Evolutionary conservation across 1,284 basidiomycete genomes (phyloP).

Genomic region (Naganishia sp.): DNA sequence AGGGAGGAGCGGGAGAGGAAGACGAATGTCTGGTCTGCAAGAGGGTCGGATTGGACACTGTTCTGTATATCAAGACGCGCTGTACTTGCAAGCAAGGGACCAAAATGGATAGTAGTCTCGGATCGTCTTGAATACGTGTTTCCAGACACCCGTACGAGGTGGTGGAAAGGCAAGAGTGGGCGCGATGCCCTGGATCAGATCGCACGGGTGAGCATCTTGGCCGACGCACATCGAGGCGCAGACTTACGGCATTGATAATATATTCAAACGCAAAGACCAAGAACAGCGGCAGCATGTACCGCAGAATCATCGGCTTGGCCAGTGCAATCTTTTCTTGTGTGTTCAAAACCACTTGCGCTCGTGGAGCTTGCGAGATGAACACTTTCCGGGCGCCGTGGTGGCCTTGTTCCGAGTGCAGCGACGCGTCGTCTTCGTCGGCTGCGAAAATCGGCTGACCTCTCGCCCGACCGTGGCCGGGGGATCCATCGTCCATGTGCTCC

Average conservation of each 20-base stretch:
- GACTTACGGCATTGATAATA: conserved; percentile 78
- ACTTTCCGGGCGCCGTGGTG: conserved; percentile 11
- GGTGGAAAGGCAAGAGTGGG: conserved; percentile 90
- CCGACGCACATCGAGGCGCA: not conserved
- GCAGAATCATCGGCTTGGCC: conserved; percentile 68
- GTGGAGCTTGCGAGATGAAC: not conserved
- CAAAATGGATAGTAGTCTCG: conserved; percentile 94
- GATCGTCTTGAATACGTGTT: conserved; percentile 77
- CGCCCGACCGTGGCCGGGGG: not conserved
- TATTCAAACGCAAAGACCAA: conserved; percentile 75
- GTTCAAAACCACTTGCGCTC: conserved; percentile 53
- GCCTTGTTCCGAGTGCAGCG: not conserved
- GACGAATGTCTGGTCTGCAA: conserved; percentile 77
- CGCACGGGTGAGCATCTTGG: no score
- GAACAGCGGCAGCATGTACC: conserved; percentile 61
- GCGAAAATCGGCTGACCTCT: conserved; percentile 30
- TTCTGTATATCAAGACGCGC: not conserved
- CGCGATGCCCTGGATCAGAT: conserved; percentile 69
- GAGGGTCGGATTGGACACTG: conserved; percentile 11
- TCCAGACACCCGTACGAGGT: conserved; percentile 66
- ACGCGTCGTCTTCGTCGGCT: conserved; percentile 22
- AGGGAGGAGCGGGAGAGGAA: conserved; percentile 93
- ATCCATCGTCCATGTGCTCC: not conserved
- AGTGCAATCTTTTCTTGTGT: conserved; percentile 72
- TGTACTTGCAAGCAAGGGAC: conserved; percentile 53